phyloP scores from a whole-genome alignment of 1,284 basidiomycete species.

The Malassezia equina region DNA sequence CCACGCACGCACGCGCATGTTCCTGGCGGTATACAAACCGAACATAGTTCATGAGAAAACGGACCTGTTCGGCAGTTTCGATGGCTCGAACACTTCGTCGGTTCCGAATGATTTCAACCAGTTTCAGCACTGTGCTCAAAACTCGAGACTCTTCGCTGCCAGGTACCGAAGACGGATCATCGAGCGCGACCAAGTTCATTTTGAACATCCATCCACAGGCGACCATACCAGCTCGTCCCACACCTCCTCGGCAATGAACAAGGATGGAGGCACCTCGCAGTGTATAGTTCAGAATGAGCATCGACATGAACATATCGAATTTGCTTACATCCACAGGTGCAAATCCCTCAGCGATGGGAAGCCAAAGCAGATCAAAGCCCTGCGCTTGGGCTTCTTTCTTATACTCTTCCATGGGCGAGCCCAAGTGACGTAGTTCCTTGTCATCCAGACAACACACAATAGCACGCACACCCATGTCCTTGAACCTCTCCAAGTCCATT shows the following conservation, averaged over 20 bases:
- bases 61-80: conserved; percentile 46
- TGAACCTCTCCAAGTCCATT: conserved; percentile 68
- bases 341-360: conserved; percentile 80
- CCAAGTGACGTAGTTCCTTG: conserved; percentile 70
- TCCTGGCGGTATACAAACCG: conserved; percentile 32
- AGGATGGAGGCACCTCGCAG: conserved; percentile 65
- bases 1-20: conserved; percentile 10
- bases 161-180: not conserved
- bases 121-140: conserved; percentile 9
- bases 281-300: conserved; percentile 65
- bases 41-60: conserved; percentile 33
- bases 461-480: conserved; percentile 64
- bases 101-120: conserved; percentile 35
- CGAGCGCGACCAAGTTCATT: conserved; percentile 60
- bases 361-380: conserved; percentile 66
- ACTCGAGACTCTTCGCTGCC: not conserved
- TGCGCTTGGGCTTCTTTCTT: conserved; percentile 56
- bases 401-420: conserved; percentile 73
- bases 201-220: conserved; percentile 88
- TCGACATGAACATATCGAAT: conserved; percentile 63
- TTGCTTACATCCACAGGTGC: conserved; percentile 71
- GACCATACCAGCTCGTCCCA: conserved; percentile 83
- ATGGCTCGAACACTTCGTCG: conserved; percentile 42
- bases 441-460: conserved; percentile 81
- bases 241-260: conserved; percentile 86